Percentiles rank a stretch among this genome's conserved stretches.
Evolutionary conservation across 192 early-diverging fungal genomes (phyloP).

Genomic region (Haplosporangium gracile): DNA sequence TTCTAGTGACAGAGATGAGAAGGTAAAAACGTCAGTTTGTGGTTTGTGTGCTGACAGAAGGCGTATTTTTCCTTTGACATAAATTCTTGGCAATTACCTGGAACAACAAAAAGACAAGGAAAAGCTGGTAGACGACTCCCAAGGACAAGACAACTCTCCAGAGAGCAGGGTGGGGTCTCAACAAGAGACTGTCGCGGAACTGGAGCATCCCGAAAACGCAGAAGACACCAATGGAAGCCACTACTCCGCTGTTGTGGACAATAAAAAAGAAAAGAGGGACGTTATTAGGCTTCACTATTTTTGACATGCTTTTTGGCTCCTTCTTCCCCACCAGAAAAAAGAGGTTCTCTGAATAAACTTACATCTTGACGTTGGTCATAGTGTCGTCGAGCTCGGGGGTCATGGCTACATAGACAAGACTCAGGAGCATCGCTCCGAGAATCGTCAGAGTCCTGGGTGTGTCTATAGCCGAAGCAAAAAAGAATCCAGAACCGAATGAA

Average conservation of each 20-base stretch:
- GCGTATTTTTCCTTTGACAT: neutral
- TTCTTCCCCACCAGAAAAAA: neutral
- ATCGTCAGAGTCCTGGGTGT: constrained; percentile 70
- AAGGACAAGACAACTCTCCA: constrained; percentile 91
- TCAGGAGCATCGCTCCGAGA: constrained; percentile 59
- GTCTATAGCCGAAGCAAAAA: constrained; percentile 35
- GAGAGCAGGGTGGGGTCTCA: constrained; percentile 93
- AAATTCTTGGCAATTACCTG: constrained; percentile 65
- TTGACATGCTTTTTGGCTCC: neutral
- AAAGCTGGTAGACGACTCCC: constrained; percentile 90
- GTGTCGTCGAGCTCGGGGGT: constrained; percentile 65
- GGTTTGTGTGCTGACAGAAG: neutral
- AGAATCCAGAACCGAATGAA: neutral
- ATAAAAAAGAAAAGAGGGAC: neutral
- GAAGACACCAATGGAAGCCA: constrained; percentile 69
- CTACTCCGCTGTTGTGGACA: constrained; percentile 52
- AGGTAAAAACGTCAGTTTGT: neutral
- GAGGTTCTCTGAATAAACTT: constrained; percentile 4
- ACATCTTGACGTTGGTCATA: constrained; percentile 64
- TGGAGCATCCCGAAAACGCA: constrained; percentile 88
- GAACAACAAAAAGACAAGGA: constrained; percentile 92
- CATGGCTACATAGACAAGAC: constrained; percentile 69
- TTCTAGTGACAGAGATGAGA: constrained; percentile 65
- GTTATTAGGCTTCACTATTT: neutral
- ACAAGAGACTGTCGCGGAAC: constrained; percentile 95